Evolutionary conservation across 768 basidiomycete species (phyloP).

Genomic region (Boletus rubropictus): DNA sequence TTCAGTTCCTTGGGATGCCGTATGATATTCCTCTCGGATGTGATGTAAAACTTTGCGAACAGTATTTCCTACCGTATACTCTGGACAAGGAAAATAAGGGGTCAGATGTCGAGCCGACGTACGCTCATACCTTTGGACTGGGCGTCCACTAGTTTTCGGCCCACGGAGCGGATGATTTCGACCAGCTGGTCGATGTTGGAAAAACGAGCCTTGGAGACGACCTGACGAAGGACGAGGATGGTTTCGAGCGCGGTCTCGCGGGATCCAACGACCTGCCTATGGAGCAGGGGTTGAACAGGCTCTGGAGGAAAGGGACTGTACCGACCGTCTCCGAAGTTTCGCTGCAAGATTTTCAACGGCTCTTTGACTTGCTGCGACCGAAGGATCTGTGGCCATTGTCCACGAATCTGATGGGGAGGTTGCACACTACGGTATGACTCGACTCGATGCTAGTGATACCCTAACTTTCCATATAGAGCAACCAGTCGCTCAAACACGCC

Average conservation of each 20-base stretch:
- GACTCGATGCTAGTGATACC: no score
- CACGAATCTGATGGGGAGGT: neutral
- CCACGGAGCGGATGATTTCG: constrained; percentile 71
- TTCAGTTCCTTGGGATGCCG: constrained; percentile 54
- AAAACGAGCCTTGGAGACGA: constrained; percentile 83
- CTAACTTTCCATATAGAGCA: constrained; percentile 17
- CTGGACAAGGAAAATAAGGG: constrained; percentile 37
- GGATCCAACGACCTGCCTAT: constrained; percentile 88
- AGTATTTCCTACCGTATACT: constrained; percentile 93
- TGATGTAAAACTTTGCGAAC: constrained; percentile 89
- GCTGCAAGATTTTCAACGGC: constrained; percentile 65
- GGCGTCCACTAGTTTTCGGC: constrained; percentile 76
- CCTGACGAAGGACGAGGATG: constrained; percentile 78
- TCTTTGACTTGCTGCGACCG: constrained; percentile 41
- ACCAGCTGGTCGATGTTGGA: constrained; percentile 83
- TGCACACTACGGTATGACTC: no score
- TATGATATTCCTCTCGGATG: constrained; percentile 90
- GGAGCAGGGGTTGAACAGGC: constrained; percentile 22
- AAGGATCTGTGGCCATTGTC: constrained; percentile 41
- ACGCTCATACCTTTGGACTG: constrained; percentile 80
- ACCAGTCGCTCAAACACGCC: constrained; percentile 56
- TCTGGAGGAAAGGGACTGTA: constrained; percentile 30
- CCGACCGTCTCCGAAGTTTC: constrained; percentile 67
- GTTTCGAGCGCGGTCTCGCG: constrained; percentile 87
- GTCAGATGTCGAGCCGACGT: constrained; percentile 4